Evolutionary conservation across 2,329 filamentous ascomycete species (phyloP).

Genomic region (Xylariomycetidae sp.): DNA sequence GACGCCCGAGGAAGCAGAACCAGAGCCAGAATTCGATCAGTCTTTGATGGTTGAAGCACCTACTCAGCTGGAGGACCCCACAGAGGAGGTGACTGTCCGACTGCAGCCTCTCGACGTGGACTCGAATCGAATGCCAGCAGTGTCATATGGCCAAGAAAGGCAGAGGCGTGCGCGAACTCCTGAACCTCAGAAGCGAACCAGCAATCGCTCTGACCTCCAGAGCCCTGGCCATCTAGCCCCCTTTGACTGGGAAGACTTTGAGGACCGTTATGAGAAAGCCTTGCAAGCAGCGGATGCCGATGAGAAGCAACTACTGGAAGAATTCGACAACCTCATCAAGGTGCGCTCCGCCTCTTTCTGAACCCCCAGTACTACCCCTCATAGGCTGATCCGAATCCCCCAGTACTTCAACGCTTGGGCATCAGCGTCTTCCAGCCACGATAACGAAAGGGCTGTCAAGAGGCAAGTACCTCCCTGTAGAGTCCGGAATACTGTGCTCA

Average conservation of each 20-base stretch:
- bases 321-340: slow-evolving; percentile 62
- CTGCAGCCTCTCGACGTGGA: slow-evolving; percentile 15
- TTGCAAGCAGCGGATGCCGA: slow-evolving; percentile 56
- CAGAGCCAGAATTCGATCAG: slow-evolving; percentile 15
- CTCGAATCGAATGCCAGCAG: slow-evolving; percentile 8
- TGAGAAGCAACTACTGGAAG: slow-evolving; percentile 60
- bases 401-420: slow-evolving; percentile 81
- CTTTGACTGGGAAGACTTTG: slow-evolving; percentile 76
- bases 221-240: slow-evolving; percentile 45
- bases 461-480: slow-evolving; percentile 55
- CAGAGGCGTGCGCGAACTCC: slow-evolving; percentile 22
- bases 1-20: slow-evolving; percentile 13
- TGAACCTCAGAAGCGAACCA: slow-evolving; percentile 32
- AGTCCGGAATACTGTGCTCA: no score
- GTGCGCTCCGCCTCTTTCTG: slow-evolving; percentile 31
- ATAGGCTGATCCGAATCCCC: not conserved
- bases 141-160: slow-evolving; percentile 13
- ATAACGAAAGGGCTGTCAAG: slow-evolving; percentile 71
- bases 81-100: slow-evolving; percentile 18
- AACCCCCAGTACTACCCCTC: slow-evolving; percentile 1
- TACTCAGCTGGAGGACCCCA: slow-evolving; percentile 16
- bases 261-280: slow-evolving; percentile 60
- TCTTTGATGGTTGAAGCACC: slow-evolving; percentile 27
- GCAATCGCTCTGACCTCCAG: slow-evolving; percentile 25
- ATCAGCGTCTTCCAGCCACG: slow-evolving; percentile 61